These are phyloP conservation scores for Salix viminalis DNA, from an alignment of 345 rosid genomes.

Conservation along the genomic window DNA sequence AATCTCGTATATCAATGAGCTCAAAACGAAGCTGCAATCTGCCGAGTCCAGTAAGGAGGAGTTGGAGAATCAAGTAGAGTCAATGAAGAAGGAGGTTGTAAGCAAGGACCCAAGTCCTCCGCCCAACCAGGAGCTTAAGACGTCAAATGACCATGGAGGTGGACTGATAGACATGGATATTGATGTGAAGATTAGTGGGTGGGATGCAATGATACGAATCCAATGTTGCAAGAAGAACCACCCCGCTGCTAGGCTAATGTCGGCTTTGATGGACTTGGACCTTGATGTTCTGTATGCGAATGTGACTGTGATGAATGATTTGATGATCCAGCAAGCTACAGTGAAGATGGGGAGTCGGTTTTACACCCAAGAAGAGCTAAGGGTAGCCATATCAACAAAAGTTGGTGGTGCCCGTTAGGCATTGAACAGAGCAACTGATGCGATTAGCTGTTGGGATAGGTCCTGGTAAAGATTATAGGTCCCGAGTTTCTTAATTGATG, in stretches of 20 bases:
- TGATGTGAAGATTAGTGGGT: constrained; percentile 82
- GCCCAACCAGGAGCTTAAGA: constrained; percentile 34
- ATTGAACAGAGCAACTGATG: neutral
- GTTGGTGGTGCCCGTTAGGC: constrained; percentile 39
- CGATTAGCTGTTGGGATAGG: constrained; percentile 9
- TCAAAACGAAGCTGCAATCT: constrained; percentile 52
- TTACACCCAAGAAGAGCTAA: constrained; percentile 81
- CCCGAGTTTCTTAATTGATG: constrained; percentile 7
- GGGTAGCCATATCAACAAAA: constrained; percentile 53
- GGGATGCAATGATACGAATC: constrained; percentile 82
- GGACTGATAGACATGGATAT: constrained; percentile 59
- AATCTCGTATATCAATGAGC: constrained; percentile 81
- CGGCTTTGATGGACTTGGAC: constrained; percentile 76
- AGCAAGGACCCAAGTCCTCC: constrained; percentile 28
- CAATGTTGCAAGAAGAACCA: constrained; percentile 77
- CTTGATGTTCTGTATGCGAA: constrained; percentile 89
- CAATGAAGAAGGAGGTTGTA: constrained; percentile 43
- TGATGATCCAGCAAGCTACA: constrained; percentile 96
- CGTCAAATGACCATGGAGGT: constrained; percentile 26
- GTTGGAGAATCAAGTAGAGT: constrained; percentile 58
- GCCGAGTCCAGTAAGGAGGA: constrained; percentile 60
- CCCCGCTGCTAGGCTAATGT: constrained; percentile 87
- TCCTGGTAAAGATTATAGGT: constrained; percentile 9
- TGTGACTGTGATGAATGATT: constrained; percentile 73
- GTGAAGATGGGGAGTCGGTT: constrained; percentile 79